A percentile compares a stretch with the other conserved stretches of the same genome.
These are phyloP conservation scores for Beauveria caledonica DNA, from an alignment of 2,329 filamentous ascomycete genomes.

Conservation along the genomic window DNA sequence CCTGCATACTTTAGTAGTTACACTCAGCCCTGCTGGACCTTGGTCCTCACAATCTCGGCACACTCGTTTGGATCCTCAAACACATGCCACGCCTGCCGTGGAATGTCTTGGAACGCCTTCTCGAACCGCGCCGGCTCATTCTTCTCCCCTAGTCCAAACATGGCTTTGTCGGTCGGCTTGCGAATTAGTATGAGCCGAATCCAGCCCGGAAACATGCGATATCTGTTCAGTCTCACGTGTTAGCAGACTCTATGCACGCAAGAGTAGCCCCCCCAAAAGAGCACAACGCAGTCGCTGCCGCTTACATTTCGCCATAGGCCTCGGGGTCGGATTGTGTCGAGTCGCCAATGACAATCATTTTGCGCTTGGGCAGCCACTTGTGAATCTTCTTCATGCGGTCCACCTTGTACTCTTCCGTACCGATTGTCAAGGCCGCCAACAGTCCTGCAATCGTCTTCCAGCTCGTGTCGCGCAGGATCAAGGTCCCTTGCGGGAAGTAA, in stretches of 20 bases:
- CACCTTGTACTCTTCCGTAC: constrained; percentile 80
- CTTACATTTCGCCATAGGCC: constrained; percentile 72
- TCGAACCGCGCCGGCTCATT: constrained; percentile 71
- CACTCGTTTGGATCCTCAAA: constrained; percentile 72
- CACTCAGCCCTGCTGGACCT: background rate
- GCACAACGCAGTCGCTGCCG: constrained; percentile 4
- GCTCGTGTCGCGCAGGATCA: constrained; percentile 76
- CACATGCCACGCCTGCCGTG: constrained; percentile 65
- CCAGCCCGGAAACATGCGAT: constrained; percentile 62
- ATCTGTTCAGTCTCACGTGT: constrained; percentile 29
- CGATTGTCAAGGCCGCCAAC: constrained; percentile 67
- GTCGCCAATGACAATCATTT: constrained; percentile 80
- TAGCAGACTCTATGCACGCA: constrained; percentile 9
- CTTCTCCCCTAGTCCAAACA: constrained; percentile 61
- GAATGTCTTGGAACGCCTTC: constrained; percentile 70
- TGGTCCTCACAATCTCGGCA: constrained; percentile 16
- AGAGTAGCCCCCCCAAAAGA: background rate
- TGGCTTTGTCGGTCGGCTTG: constrained; percentile 68
- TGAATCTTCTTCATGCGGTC: constrained; percentile 71
- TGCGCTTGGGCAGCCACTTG: constrained; percentile 67
- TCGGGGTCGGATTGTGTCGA: constrained; percentile 89
- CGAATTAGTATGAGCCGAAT: constrained; percentile 78
- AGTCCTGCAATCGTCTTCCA: constrained; percentile 81
- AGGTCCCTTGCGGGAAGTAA: constrained; percentile 67
- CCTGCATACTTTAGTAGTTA: background rate